These are phyloP conservation scores for Globisporangium barbulae DNA, from an alignment of 352 stramenopile genomes.

Conservation along the genomic window DNA sequence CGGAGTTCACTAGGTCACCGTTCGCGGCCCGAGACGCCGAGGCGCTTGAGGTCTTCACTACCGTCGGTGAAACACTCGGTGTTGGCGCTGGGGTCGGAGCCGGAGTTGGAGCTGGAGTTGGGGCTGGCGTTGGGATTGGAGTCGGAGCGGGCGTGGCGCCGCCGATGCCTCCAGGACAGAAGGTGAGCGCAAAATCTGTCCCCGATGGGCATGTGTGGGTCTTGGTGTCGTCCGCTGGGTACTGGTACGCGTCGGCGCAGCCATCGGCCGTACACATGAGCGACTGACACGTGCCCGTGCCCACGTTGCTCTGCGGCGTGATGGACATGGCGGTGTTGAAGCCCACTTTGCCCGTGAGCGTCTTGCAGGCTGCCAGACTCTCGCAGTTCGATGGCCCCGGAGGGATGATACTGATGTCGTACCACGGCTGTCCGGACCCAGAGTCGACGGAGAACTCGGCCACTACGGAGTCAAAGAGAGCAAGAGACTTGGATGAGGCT, in stretches of 20 bases:
- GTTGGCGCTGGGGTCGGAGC: slow-evolving; percentile 18
- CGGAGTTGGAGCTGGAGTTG: slow-evolving; percentile 21
- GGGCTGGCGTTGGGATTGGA: slow-evolving; percentile 17
- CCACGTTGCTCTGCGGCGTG: slow-evolving; percentile 38
- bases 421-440: slow-evolving; percentile 37
- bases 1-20: slow-evolving; percentile 1
- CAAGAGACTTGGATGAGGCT: background rate
- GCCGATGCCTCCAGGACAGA: slow-evolving; percentile 49
- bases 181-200: slow-evolving; percentile 61
- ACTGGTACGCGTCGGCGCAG: slow-evolving; percentile 57
- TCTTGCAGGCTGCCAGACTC: slow-evolving; percentile 42
- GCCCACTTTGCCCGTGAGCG: slow-evolving; percentile 42
- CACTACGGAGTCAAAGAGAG: slow-evolving; percentile 24
- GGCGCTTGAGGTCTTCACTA: slow-evolving; percentile 19
- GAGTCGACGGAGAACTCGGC: slow-evolving; percentile 47
- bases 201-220: slow-evolving; percentile 51
- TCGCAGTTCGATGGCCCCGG: slow-evolving; percentile 37
- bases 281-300: slow-evolving; percentile 33
- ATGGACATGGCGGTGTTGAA: slow-evolving; percentile 68
- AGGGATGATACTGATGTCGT: slow-evolving; percentile 58
- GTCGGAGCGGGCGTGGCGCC: slow-evolving; percentile 21
- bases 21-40: slow-evolving; percentile 5
- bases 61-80: slow-evolving; percentile 19
- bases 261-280: slow-evolving; percentile 48
- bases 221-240: slow-evolving; percentile 56